Evolutionary conservation across 202 grass and related monocot species (phyloP).

Genomic region (Setaria italica): DNA sequence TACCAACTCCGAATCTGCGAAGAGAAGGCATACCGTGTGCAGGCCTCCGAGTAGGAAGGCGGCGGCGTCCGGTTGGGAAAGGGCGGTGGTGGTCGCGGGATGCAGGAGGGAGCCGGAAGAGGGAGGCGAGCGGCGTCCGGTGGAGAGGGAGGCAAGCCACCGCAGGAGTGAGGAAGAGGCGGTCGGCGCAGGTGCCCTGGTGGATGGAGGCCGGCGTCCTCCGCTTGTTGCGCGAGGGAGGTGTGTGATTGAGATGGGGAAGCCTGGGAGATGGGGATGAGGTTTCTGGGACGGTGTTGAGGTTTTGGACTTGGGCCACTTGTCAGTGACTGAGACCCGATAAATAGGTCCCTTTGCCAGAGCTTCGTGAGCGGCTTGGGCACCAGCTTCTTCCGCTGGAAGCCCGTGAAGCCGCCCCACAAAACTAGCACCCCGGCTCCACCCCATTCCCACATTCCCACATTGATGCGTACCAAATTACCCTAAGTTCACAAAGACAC

Average conservation of each 20-base stretch:
- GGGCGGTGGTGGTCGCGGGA: not conserved
- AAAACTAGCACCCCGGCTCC: too few relatives aligned
- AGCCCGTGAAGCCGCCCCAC: too few relatives aligned
- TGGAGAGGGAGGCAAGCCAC: not conserved
- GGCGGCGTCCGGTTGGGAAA: not conserved
- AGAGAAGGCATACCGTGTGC: not conserved
- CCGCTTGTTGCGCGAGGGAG: not conserved
- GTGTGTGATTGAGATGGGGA: not conserved
- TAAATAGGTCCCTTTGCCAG: too few relatives aligned
- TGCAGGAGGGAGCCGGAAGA: not conserved
- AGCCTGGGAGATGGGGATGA: constrained; percentile 10
- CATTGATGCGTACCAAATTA: too few relatives aligned
- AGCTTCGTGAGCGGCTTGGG: too few relatives aligned
- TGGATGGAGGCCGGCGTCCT: not conserved
- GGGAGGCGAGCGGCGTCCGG: not conserved
- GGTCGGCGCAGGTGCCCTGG: not conserved
- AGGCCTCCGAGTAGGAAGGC: not conserved
- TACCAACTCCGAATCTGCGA: not conserved
- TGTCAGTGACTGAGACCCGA: not conserved
- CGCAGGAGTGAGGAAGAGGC: not conserved
- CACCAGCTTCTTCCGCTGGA: too few relatives aligned
- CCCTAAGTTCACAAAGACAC: too few relatives aligned
- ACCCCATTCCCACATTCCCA: too few relatives aligned
- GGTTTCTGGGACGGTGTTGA: not conserved
- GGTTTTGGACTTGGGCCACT: not conserved